Evolutionary conservation across 1,139 yeast genomes (phyloP).

Genomic region (Debaryomyces nepalensis): DNA sequence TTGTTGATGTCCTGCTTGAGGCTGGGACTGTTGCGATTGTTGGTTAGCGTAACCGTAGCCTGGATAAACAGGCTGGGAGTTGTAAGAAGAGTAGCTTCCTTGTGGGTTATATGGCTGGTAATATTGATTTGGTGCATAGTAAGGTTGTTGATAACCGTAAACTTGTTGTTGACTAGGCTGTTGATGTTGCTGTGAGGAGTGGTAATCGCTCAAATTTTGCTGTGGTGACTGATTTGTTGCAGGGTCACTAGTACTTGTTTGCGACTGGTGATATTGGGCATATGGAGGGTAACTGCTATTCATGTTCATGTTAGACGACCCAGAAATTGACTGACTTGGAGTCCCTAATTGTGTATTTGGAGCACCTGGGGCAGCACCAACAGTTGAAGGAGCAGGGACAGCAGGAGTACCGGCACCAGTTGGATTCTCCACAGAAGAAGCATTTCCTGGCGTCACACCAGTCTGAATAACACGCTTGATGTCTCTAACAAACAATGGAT

Average conservation of each 20-base stretch:
- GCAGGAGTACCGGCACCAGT: constrained; percentile 20
- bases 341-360: constrained; percentile 6
- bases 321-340: constrained; percentile 15
- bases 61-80: constrained; percentile 27
- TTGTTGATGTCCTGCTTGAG: constrained; percentile 16
- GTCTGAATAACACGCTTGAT: constrained; percentile 71
- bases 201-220: constrained; percentile 16
- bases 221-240: constrained; percentile 20
- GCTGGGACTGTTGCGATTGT: constrained; percentile 16
- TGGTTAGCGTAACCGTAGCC: constrained; percentile 25
- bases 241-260: constrained; percentile 13
- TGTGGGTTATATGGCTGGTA: constrained; percentile 28
- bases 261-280: constrained; percentile 21
- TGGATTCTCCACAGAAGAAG: constrained; percentile 9
- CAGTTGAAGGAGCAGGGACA: constrained; percentile 19
- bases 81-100: constrained; percentile 26
- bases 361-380: constrained; percentile 17
- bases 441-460: constrained; percentile 47
- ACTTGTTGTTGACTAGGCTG: constrained; percentile 19
- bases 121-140: constrained; percentile 29
- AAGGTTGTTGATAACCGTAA: constrained; percentile 29
- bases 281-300: constrained; percentile 31
- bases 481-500: constrained; percentile 88
- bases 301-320: constrained; percentile 19
- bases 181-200: constrained; percentile 19